Evolutionary conservation across 345 rosid genomes (phyloP).

Genomic region (Rhizophora apiculata): DNA sequence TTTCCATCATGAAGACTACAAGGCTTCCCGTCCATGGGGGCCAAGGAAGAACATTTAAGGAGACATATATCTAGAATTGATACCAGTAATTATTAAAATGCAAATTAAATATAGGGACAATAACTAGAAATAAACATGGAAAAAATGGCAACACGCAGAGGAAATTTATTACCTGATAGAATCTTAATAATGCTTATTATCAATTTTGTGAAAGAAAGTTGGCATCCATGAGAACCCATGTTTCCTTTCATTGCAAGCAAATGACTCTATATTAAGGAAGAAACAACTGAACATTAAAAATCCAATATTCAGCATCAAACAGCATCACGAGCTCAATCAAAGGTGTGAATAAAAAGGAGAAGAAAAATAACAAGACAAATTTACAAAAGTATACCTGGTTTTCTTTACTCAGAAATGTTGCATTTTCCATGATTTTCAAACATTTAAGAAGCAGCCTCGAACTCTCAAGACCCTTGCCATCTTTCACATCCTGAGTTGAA

Average conservation of each 20-base stretch:
- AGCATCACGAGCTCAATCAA: neutral
- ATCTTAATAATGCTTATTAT: slow-evolving; percentile 58
- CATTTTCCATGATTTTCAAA: slow-evolving; percentile 95
- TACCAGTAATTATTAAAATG: slow-evolving; percentile 24
- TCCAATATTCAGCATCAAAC: slow-evolving; percentile 10
- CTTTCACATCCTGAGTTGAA: slow-evolving; percentile 37
- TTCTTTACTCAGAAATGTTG: slow-evolving; percentile 78
- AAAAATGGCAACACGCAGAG: slow-evolving; percentile 5
- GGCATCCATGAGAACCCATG: slow-evolving; percentile 37
- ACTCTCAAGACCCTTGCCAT: slow-evolving; percentile 42
- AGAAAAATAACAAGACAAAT: slow-evolving; percentile 15
- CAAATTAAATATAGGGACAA: neutral
- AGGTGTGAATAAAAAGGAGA: neutral
- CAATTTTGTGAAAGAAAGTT: slow-evolving; percentile 51
- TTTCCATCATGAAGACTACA: slow-evolving; percentile 37
- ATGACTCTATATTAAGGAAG: slow-evolving; percentile 51
- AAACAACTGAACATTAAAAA: slow-evolving; percentile 9
- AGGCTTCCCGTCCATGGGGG: slow-evolving; percentile 22
- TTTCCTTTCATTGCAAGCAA: slow-evolving; percentile 71
- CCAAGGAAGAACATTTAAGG: slow-evolving; percentile 30
- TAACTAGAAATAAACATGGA: neutral
- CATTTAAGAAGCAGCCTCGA: slow-evolving; percentile 65
- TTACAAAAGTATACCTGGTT: slow-evolving; percentile 60
- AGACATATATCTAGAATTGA: slow-evolving; percentile 51
- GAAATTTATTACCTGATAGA: slow-evolving; percentile 58